phyloP scores from a whole-genome alignment of 2,329 filamentous ascomycete genomes.

The Leptographium flavum region DNA sequence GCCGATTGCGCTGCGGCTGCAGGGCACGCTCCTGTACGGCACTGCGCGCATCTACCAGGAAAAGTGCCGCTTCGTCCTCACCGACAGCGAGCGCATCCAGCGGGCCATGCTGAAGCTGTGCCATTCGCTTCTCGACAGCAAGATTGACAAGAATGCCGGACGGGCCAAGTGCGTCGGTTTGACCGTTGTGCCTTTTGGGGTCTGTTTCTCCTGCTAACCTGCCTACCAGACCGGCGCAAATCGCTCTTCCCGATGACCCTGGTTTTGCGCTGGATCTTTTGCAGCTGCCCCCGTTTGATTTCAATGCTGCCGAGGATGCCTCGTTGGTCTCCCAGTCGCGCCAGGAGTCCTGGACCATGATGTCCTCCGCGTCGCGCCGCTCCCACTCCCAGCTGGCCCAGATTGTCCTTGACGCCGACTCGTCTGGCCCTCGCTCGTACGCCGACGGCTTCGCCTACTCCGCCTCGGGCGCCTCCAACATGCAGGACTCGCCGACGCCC shows the following conservation, averaged over 20 bases:
- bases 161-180: constrained; percentile 50
- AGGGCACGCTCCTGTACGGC: constrained; percentile 77
- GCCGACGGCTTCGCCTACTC: constrained; percentile 8
- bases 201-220: background rate
- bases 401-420: constrained; percentile 18
- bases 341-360: constrained; percentile 10
- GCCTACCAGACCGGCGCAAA: constrained; percentile 35
- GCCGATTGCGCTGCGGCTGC: constrained; percentile 78
- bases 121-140: constrained; percentile 46
- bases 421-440: constrained; percentile 12
- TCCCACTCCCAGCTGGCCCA: constrained; percentile 24
- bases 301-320: constrained; percentile 21
- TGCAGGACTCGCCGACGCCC: constrained; percentile 9
- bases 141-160: constrained; percentile 55
- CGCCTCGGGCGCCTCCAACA: constrained; percentile 3
- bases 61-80: constrained; percentile 75
- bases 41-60: constrained; percentile 75
- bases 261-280: constrained; percentile 47
- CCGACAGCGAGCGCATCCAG: constrained; percentile 57
- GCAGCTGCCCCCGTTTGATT: constrained; percentile 42
- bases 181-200: background rate
- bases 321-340: constrained; percentile 8
- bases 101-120: constrained; percentile 51
- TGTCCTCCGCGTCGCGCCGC: constrained; percentile 7
- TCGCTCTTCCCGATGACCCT: constrained; percentile 71